Evolutionary conservation across 1,284 basidiomycete species (phyloP), one percentile per base, ranked within the genome.

Genomic region (Cryptococcus maquisensis): DNA sequence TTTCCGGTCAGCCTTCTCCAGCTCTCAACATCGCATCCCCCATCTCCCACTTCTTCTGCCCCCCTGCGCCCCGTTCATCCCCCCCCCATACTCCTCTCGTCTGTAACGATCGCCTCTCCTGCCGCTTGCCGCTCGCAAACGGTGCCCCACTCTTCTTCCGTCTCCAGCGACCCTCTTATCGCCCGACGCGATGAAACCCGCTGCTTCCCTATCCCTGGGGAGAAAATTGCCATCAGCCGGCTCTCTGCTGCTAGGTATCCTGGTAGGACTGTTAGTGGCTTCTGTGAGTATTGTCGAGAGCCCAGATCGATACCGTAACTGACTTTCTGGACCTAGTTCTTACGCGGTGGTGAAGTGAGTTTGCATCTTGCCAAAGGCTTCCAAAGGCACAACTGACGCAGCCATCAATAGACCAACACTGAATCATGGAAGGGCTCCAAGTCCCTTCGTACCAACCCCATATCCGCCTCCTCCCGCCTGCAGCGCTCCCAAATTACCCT

Each of bases 241-340:
- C 23, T 73, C 73, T 5, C 62, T 77, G 41, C 63, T 76, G 12
- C 63, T 77, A 26, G 76, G 76, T 24, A 75, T 77, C 36, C 60
- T 77, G n/a, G 76, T 77, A 21, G 76, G 76, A 35, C 61, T 77
- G 41, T 54, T 77, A 18, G 68, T 77, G 15, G 76, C 76, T 18
- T 72, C 71, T 21, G 73, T 76, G 44, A 58, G 72, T 72, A 10
- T 18, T 51, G 42, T 44, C 38, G 28, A 41, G 26, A 20, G 21
- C 47, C 47, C 18, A 13, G 28, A n/a, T 23, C 39, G 44, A 13
- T 47, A 32, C 49, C 52, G 38, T 40, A 8, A 40, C 52, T 57
- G 46, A 57, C 49, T 9, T 38, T 18, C 3, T 8, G 21, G 16
- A 12, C 12, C 10, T 49, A 62, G 60, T 53, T 63, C 38, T 32